A percentile compares a stretch with the other conserved stretches of the same genome.
Evolutionary conservation across 352 stramenopile species (phyloP).

Genomic region (Pythium pyrilobum): DNA sequence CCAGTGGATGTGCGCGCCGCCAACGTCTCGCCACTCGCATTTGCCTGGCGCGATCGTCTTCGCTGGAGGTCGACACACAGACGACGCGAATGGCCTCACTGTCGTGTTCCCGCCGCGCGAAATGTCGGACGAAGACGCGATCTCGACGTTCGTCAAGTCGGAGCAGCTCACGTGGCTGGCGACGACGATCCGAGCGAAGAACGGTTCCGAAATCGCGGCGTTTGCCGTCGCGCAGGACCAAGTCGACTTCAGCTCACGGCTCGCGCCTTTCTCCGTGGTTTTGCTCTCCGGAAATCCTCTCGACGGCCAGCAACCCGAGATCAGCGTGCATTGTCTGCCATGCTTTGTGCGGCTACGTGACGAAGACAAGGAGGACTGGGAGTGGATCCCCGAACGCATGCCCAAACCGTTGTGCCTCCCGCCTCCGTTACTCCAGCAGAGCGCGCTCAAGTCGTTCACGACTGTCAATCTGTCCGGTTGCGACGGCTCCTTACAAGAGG

Average conservation of each 20-base stretch:
- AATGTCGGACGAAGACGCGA: conserved; percentile 34
- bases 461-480: conserved; percentile 35
- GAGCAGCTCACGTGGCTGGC: conserved; percentile 56
- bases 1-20: conserved; percentile 58
- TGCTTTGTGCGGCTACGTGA: conserved; percentile 51
- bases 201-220: conserved; percentile 41
- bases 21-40: conserved; percentile 41
- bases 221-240: conserved; percentile 49
- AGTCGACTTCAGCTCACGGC: conserved; percentile 42
- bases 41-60: conserved; percentile 53
- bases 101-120: conserved; percentile 37
- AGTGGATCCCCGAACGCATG: conserved; percentile 43
- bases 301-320: conserved; percentile 49
- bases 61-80: conserved; percentile 21
- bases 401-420: conserved; percentile 27
- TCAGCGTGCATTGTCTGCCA: conserved; percentile 62
- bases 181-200: conserved; percentile 32
- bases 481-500: conserved; percentile 38
- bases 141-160: conserved; percentile 45
- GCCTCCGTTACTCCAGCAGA: conserved; percentile 45
- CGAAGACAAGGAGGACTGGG: conserved; percentile 64
- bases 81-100: conserved; percentile 31
- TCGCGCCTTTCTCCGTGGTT: conserved; percentile 55
- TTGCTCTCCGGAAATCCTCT: conserved; percentile 70
- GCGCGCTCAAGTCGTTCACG: conserved; percentile 36